Evolutionary conservation across 306 rosid genomes (phyloP).

Genomic region (Betula pendula): DNA sequence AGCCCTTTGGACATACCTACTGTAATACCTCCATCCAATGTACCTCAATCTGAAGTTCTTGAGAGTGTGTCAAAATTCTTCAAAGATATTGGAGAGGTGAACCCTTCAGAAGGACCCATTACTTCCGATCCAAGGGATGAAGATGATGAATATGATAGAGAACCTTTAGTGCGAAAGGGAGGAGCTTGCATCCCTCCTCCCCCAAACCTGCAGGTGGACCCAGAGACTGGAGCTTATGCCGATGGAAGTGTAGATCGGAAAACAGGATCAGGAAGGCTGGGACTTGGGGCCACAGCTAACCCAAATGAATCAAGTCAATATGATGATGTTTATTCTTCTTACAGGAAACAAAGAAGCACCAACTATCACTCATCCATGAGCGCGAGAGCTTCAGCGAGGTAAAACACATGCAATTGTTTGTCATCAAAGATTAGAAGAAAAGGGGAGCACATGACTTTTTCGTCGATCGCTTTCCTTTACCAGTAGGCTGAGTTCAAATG

Average conservation of each 20-base stretch:
- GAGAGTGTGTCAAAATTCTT: conserved; percentile 84
- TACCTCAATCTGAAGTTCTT: conserved; percentile 67
- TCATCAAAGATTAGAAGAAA: not conserved
- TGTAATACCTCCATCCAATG: conserved; percentile 62
- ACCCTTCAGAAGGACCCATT: conserved; percentile 91
- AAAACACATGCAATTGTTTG: conserved; percentile 22
- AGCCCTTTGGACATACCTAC: conserved; percentile 85
- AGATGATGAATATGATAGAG: conserved; percentile 71
- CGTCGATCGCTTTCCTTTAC: not conserved
- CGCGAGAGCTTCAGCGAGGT: conserved; percentile 68
- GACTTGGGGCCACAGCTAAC: conserved; percentile 83
- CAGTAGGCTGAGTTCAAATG: not conserved
- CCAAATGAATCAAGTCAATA: conserved; percentile 91
- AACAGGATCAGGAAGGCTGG: conserved; percentile 78
- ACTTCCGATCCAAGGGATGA: conserved; percentile 67
- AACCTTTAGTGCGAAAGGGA: conserved; percentile 63
- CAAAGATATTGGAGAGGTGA: conserved; percentile 93
- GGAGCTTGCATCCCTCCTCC: conserved; percentile 99
- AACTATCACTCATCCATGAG: conserved; percentile 92
- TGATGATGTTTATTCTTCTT: conserved; percentile 94
- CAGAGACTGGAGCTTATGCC: conserved; percentile 77
- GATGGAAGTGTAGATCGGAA: conserved; percentile 86
- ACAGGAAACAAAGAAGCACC: conserved; percentile 97
- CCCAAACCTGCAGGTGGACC: conserved; percentile 84
- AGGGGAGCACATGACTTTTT: not conserved